phyloP scores from a whole-genome alignment of 169 alveolate species.

The Plasmodium coatneyi region DNA sequence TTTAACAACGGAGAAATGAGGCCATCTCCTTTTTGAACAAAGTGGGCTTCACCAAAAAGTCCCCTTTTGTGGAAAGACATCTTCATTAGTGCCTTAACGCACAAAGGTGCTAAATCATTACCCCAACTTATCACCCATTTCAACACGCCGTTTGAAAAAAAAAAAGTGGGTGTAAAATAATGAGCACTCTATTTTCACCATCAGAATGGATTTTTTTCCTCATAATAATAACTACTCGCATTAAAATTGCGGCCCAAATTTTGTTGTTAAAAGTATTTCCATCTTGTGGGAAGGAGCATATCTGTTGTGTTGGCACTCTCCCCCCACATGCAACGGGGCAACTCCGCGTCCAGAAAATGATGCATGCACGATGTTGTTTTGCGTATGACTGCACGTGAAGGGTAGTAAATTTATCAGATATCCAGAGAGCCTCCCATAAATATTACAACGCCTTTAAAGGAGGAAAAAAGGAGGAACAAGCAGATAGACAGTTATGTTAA shows the following conservation, averaged over 20 bases:
- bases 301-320: neutral
- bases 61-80: neutral
- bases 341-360: neutral
- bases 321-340: neutral
- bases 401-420: neutral
- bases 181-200: neutral
- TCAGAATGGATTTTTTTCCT: neutral
- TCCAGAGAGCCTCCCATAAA: neutral
- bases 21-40: neutral
- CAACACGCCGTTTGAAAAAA: neutral
- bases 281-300: neutral
- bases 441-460: neutral
- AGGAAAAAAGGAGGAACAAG: neutral
- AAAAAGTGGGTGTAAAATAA: neutral
- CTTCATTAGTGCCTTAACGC: neutral
- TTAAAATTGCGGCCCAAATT: neutral
- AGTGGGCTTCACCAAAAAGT: neutral
- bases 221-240: neutral
- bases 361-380: neutral
- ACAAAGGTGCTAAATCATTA: neutral
- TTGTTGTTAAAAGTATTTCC: neutral
- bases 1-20: neutral
- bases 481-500: neutral
- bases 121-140: neutral
- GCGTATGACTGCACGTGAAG: neutral